Conservation (phyloP, 139 green algal species). For the Micractinium conductrix region DNA sequence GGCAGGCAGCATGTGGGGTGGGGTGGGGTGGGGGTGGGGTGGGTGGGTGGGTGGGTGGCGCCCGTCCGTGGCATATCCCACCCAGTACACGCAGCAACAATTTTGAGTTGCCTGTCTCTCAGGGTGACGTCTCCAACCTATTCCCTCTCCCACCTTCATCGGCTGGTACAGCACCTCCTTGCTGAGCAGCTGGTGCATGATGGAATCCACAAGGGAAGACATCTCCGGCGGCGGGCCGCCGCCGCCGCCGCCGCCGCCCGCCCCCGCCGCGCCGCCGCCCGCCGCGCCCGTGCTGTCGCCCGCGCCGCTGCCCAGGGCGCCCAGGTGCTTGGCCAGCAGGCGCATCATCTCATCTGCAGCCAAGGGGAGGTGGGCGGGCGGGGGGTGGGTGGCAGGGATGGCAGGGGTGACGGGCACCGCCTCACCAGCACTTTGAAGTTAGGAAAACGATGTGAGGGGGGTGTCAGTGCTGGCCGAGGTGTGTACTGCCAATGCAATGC, state of each 20-base stretch:
- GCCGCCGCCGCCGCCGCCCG: background rate
- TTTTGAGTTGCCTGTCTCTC: too few species aligned
- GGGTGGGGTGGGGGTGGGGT: too few species aligned
- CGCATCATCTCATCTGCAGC: background rate
- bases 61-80: too few species aligned
- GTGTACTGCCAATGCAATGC: too few species aligned
- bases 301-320: background rate
- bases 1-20: too few species aligned
- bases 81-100: too few species aligned
- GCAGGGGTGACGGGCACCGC: too few species aligned
- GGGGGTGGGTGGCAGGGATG: background rate
- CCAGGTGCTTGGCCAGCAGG: background rate
- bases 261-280: background rate
- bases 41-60: too few species aligned
- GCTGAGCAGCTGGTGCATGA: conserved; percentile 89
- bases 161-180: conserved; percentile 90
- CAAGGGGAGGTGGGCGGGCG: background rate
- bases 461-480: too few species aligned
- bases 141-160: conserved; percentile 66
- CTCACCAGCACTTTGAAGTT: too few species aligned
- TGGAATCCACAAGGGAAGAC: conserved; percentile 72
- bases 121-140: too few species aligned
- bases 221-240: conserved; percentile 40
- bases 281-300: background rate
- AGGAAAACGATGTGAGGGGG: too few species aligned